Evolutionary conservation across 2,329 filamentous ascomycete genomes (phyloP), one percentile per base, ranked within the genome.

Genomic region (Colletotrichum falcatum): DNA sequence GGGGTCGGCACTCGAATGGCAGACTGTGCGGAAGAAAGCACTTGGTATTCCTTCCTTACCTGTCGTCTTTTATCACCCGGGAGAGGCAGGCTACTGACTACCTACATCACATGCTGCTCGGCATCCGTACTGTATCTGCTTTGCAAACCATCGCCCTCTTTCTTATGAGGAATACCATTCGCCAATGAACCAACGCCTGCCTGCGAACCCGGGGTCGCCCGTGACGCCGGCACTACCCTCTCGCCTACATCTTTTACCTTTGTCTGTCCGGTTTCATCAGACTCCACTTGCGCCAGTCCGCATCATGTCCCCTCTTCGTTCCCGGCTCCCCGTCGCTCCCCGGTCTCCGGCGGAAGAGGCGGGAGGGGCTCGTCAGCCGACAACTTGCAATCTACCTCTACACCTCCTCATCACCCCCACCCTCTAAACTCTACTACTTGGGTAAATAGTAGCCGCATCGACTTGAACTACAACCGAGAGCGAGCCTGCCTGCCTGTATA

Each of bases 281-380:
- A 68, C 44, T 44, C 28, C 60, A 58, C 65, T 30, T 51, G 9
- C 60, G n/a, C 42, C 53, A 64, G 30, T 58, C 65, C 65, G 26
- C 65, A 35, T 63, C 37, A 62, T 61, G 59, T 53, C 65, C 44
- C 60, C 60, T 65, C 65, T 35, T 7, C 18, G 9, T 39, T 39
- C 48, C 37, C 16, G 16, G 28, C 44, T 14, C 33, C 28, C 51
- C 37, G 44, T 61, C 23, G 39, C 26, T 44, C 56, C 26, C 55
- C 20, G 18, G 35, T 28, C n/a, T 30, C 23, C 42, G n/a, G 46
- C 65, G 65, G 61, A 53, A 46, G 53, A 46, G 28, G 46, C 65
- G 66, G 66, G 54, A 59, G 44, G n/a, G 37, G 12, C 42, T 26
- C 20, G 56, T 26, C 30, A 42, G 30, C 58, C 30, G 39, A 42